Conservation (phyloP, 2,329 filamentous ascomycete species). For the Trichoderma arundinaceum region DNA sequence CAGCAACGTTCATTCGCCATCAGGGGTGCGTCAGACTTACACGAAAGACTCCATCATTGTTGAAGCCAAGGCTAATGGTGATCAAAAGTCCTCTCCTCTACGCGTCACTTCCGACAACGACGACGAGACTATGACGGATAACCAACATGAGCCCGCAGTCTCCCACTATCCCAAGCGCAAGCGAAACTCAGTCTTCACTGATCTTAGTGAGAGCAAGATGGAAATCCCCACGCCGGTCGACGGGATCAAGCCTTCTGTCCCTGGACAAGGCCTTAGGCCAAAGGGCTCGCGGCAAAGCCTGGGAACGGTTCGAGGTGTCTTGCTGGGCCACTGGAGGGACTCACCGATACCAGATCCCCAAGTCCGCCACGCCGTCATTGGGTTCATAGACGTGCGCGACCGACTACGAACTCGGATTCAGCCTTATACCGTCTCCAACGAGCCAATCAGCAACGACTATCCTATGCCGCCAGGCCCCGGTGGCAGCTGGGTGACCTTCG, state of each 20-base stretch:
- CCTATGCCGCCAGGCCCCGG: slow-evolving; percentile 63
- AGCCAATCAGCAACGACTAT: slow-evolving; percentile 53
- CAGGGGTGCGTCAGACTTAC: slow-evolving; percentile 46
- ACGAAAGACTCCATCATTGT: slow-evolving; percentile 62
- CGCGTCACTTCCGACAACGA: slow-evolving; percentile 45
- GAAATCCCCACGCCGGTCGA: slow-evolving; percentile 45
- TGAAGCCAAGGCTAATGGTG: slow-evolving; percentile 49
- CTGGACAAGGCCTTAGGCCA: slow-evolving; percentile 36
- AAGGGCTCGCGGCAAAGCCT: slow-evolving; percentile 42
- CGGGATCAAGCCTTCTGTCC: slow-evolving; percentile 41
- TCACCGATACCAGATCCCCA: slow-evolving; percentile 55
- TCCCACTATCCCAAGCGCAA: slow-evolving; percentile 62
- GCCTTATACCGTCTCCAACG: slow-evolving; percentile 54
- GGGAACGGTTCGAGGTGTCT: slow-evolving; percentile 52
- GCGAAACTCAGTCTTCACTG: slow-evolving; percentile 56
- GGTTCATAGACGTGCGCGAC: slow-evolving; percentile 67
- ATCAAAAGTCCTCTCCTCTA: slow-evolving; percentile 46
- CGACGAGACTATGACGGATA: slow-evolving; percentile 53
- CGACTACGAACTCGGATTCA: slow-evolving; percentile 65
- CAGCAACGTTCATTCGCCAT: slow-evolving; percentile 46
- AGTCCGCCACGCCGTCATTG: slow-evolving; percentile 64
- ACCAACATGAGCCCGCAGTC: slow-evolving; percentile 46
- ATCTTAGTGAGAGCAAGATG: slow-evolving; percentile 56
- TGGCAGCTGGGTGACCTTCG: slow-evolving; percentile 69
- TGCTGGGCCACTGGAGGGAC: slow-evolving; percentile 66